Conservation (phyloP, 257 asterid species). For the Nicotiana paniculata region DNA sequence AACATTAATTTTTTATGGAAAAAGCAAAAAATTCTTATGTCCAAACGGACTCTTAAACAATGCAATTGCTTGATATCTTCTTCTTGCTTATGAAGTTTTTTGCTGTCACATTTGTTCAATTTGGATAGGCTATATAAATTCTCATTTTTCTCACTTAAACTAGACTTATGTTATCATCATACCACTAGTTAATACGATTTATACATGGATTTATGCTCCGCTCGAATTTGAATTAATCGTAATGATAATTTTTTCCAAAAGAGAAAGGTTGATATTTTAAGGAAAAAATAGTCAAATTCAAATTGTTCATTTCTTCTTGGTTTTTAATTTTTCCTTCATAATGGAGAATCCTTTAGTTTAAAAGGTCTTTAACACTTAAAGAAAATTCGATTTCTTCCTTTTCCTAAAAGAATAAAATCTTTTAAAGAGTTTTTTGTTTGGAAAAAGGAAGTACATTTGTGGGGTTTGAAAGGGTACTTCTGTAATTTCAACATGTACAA, state of each 20-base stretch:
- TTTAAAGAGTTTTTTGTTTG: slow-evolving; percentile 17
- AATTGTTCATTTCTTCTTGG: not conserved
- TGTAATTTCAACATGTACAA: slow-evolving; percentile 19
- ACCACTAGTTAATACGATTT: too few relatives aligned
- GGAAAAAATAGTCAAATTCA: not conserved
- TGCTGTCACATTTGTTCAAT: not conserved
- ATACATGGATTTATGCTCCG: too few relatives aligned
- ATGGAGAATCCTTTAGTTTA: not conserved
- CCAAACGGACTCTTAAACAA: too few relatives aligned
- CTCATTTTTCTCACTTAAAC: too few relatives aligned
- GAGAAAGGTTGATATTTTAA: not conserved
- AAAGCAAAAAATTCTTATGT: too few relatives aligned
- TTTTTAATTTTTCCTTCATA: not conserved
- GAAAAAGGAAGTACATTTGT: not conserved
- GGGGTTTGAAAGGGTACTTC: slow-evolving; percentile 11
- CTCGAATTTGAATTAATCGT: too few relatives aligned
- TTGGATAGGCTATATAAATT: too few relatives aligned
- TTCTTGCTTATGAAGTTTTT: not conserved
- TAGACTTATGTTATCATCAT: too few relatives aligned
- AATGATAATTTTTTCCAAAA: too few relatives aligned
- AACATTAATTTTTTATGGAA: too few relatives aligned
- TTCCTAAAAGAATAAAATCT: slow-evolving; percentile 36
- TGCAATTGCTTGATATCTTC: not conserved
- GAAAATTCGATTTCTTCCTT: not conserved
- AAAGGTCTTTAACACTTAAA: not conserved